Percentiles rank a stretch among this genome's conserved stretches.
Evolutionary conservation across 1,284 basidiomycete species (phyloP).

Genomic region (Boletus sp.): DNA sequence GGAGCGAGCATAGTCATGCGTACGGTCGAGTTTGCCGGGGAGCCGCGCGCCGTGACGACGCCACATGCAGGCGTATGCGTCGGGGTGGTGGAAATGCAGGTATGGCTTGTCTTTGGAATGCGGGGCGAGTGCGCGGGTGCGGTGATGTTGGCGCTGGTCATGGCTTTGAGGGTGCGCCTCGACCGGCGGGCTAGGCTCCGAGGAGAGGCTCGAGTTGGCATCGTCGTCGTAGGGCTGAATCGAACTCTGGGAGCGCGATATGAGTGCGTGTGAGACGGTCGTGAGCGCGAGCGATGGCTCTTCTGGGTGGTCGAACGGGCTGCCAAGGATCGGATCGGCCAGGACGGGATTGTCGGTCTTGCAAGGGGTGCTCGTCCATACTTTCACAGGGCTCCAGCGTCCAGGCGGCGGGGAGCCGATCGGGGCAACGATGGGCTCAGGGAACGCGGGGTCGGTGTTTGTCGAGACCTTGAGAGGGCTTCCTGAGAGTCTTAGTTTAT

Average conservation of each 20-base stretch:
- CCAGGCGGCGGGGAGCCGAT: conserved; percentile 24
- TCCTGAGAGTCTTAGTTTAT: conserved; percentile 16
- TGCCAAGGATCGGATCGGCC: conserved; percentile 1
- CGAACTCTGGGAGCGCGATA: conserved; percentile 27
- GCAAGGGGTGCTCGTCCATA: conserved; percentile 37
- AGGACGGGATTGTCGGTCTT: conserved; percentile 11
- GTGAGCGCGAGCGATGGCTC: conserved; percentile 9
- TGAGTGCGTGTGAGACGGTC: conserved; percentile 28
- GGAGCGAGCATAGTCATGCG: conserved; percentile 6
- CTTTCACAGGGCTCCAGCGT: conserved; percentile 22
- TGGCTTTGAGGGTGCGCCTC: not conserved
- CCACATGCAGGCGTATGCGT: conserved; percentile 25
- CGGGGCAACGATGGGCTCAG: conserved; percentile 8
- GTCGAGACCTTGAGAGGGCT: conserved; percentile 32
- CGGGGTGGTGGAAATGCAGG: conserved; percentile 22
- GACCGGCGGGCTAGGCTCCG: conserved; percentile 1
- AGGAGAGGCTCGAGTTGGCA: conserved; percentile 9
- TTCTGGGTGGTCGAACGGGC: conserved; percentile 11
- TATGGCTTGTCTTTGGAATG: conserved; percentile 5
- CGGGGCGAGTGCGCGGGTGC: not conserved
- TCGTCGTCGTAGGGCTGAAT: conserved; percentile 20
- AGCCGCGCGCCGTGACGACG: conserved; percentile 23
- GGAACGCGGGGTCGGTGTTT: conserved; percentile 3
- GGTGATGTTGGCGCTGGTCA: not conserved
- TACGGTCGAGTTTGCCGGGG: conserved; percentile 21